Base-by-base conservation (phyloP, 805 yeast genomes). In the Torulaspora gathmanii region DNA sequence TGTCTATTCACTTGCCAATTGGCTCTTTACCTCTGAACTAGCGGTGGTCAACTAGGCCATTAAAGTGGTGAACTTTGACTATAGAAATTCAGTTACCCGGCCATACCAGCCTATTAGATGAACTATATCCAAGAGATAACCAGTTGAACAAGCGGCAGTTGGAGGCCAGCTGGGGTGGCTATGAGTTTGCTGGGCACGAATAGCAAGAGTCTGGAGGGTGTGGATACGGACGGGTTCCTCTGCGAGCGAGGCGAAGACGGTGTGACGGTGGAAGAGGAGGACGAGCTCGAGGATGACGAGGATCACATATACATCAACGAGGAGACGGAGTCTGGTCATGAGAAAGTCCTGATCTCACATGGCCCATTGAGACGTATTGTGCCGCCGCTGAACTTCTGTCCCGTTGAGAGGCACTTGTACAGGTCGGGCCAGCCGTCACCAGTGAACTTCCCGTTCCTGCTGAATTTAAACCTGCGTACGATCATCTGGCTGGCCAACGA, bases 401-500 rank as follows among this genome's bases (percentile, higher is more conserved):
- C 98, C 0, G 98, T 93, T 11, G 98, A 93, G 60, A 75, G 82
- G 40, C 80, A 83, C 51, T 70, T 91, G 37, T 91, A 90, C 65
- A 71, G 99, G 30, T 82, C 93, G 11, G 98, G 98, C 0, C 97
- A 89, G 64, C 99, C 99, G 12, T 81, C 95, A 11, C 83, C 89
- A n/a, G 82, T 91, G 45, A 93, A 89, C 64, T 90, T 90, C 66
- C 83, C 91, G 40, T 93, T 91, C 60, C 66, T 93, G 27, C 74
- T 80, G 47, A 83, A 85, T 53, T 71, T 91, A 49, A 74, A 83
- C 46, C 71, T 91, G 42, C 80, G 80, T 45, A 84, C 95, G 4
- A 84, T 93, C 27, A 77, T 93, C 5, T 91, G 99, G 99, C 72
- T 93, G 36, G 96, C 97, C 1, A 83, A 85, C 29, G 99, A 91